These are phyloP conservation scores for Neurospora hispaniola DNA, from an alignment of 495 filamentous ascomycete genomes.

Conservation along the genomic window DNA sequence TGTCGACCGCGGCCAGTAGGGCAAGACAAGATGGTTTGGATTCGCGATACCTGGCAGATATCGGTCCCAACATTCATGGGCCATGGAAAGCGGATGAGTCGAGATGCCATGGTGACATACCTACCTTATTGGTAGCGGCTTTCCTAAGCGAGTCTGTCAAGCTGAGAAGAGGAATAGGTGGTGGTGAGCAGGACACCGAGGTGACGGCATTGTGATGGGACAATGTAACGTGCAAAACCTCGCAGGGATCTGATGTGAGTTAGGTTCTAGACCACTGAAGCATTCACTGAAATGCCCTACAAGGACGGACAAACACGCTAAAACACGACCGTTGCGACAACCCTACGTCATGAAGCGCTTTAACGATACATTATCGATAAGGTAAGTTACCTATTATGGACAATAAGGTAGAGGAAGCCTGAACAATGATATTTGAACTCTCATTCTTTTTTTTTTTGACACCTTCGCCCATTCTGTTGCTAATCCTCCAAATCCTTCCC, in stretches of 20 bases:
- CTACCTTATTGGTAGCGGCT: neutral
- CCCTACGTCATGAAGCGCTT: neutral
- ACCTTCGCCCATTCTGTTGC: neutral
- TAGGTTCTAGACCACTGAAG: neutral
- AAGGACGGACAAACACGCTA: neutral
- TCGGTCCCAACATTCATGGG: constrained; percentile 45
- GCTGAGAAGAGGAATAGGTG: neutral
- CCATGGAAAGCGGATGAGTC: constrained; percentile 31
- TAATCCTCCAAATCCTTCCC: neutral
- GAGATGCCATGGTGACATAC: neutral
- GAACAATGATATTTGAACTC: neutral
- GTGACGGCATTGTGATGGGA: neutral
- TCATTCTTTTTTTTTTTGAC: neutral
- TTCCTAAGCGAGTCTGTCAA: neutral
- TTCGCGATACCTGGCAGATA: constrained; percentile 39
- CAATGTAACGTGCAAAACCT: neutral
- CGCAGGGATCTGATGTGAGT: neutral
- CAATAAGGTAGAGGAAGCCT: neutral
- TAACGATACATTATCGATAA: neutral
- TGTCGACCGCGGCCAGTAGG: constrained; percentile 5
- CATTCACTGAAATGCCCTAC: neutral
- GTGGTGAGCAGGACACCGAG: neutral
- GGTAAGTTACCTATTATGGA: neutral
- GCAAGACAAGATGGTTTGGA: constrained; percentile 26
- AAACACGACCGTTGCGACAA: neutral